A percentile compares a stretch with the other conserved stretches of the same genome.
phyloP scores from a whole-genome alignment of 805 yeast genomes.

The Spathaspora hagerdaliae region DNA sequence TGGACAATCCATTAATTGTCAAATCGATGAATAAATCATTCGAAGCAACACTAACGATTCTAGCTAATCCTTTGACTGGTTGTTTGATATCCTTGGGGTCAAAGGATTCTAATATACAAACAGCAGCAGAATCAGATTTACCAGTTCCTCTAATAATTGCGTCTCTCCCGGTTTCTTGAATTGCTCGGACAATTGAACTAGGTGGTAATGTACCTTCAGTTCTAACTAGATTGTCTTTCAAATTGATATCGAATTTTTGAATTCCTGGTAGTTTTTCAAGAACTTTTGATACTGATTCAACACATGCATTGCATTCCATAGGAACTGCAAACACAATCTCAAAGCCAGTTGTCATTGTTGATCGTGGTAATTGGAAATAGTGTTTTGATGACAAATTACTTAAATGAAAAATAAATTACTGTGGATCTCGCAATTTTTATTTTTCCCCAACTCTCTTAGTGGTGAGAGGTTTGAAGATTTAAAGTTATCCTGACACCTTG shows the following conservation, averaged over 20 bases:
- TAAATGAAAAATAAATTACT: too few species aligned
- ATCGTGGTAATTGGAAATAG: too few species aligned
- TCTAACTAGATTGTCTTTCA: conserved; percentile 56
- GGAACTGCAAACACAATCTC: conserved; percentile 84
- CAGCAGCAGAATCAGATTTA: conserved; percentile 82
- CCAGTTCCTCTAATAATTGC: conserved; percentile 94
- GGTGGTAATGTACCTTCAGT: conserved; percentile 75
- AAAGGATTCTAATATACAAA: conserved; percentile 78
- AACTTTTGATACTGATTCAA: conserved; percentile 52
- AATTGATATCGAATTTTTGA: conserved; percentile 49
- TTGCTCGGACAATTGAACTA: conserved; percentile 60
- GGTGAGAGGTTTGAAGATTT: too few species aligned
- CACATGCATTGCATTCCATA: conserved; percentile 73
- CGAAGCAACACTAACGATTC: conserved; percentile 67
- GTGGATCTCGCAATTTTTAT: too few species aligned
- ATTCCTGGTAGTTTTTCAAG: conserved; percentile 51
- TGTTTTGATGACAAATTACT: too few species aligned
- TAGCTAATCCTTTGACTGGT: conserved; percentile 82
- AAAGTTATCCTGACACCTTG: too few species aligned
- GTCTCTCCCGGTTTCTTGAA: conserved; percentile 76
- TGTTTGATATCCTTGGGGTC: conserved; percentile 39
- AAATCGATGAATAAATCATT: conserved; percentile 65
- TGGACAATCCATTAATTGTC: conserved; percentile 67
- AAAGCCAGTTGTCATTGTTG: conserved; percentile 13
- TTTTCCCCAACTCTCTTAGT: too few species aligned